Conservation (phyloP, 805 yeast species). For the Wickerhamomyces pijperi region DNA sequence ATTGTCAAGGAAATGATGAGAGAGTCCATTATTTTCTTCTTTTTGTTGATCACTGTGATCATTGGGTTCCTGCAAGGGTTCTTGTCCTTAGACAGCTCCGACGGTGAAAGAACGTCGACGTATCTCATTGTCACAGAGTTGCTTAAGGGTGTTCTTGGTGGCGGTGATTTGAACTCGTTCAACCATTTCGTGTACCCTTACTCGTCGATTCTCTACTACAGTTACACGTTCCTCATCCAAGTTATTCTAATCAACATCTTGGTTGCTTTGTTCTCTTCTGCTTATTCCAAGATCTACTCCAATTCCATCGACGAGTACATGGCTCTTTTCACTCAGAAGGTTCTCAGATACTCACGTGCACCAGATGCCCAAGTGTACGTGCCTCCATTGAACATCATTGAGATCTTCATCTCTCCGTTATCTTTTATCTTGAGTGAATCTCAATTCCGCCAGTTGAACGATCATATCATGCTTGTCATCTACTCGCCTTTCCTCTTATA, state of each 20-base stretch:
- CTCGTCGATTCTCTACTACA: slow-evolving; percentile 68
- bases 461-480: slow-evolving; percentile 47
- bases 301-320: slow-evolving; percentile 79
- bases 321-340: slow-evolving; percentile 77
- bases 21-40: slow-evolving; percentile 76
- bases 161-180: slow-evolving; percentile 61
- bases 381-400: slow-evolving; percentile 76
- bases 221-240: slow-evolving; percentile 63
- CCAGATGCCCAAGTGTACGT: slow-evolving; percentile 81
- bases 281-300: slow-evolving; percentile 69
- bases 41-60: slow-evolving; percentile 56
- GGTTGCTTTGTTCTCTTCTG: slow-evolving; percentile 77
- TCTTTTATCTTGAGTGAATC: slow-evolving; percentile 12
- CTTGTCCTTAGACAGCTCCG: slow-evolving; percentile 78
- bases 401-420: slow-evolving; percentile 38
- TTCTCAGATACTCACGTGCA: slow-evolving; percentile 74
- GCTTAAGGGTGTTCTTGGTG: slow-evolving; percentile 63
- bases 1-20: slow-evolving; percentile 79
- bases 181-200: slow-evolving; percentile 74
- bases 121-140: slow-evolving; percentile 49
- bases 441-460: slow-evolving; percentile 30
- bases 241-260: slow-evolving; percentile 73
- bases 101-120: slow-evolving; percentile 73
- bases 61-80: slow-evolving; percentile 82
- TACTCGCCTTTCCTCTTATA: slow-evolving; percentile 58